Conservation (phyloP, 805 yeast species). For the Pichia phayaonensis region DNA sequence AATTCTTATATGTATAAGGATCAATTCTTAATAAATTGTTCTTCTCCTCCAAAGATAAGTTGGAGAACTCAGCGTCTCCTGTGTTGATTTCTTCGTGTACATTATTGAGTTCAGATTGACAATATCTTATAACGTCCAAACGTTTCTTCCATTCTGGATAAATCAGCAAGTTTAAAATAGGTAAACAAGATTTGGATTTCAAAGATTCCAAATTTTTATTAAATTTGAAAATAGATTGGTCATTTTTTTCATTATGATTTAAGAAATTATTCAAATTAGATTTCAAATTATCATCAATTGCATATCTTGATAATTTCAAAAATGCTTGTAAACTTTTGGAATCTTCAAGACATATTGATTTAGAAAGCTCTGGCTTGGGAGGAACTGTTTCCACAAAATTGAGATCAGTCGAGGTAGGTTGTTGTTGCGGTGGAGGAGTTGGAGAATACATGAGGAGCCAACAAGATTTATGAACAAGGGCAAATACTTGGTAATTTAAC, state of each 20-base stretch:
- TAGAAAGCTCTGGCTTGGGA: slow-evolving; percentile 20
- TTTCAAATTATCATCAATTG: slow-evolving; percentile 39
- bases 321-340: slow-evolving; percentile 31
- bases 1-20: slow-evolving; percentile 43
- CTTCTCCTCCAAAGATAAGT: slow-evolving; percentile 16
- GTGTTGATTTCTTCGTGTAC: slow-evolving; percentile 17
- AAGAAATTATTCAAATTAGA: slow-evolving; percentile 35
- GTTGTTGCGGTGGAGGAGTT: background rate
- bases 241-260: slow-evolving; percentile 22
- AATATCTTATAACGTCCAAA: slow-evolving; percentile 32
- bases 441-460: background rate
- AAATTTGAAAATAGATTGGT: slow-evolving; percentile 19
- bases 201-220: background rate
- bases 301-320: slow-evolving; percentile 29
- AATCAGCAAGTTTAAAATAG: slow-evolving; percentile 30
- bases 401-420: background rate
- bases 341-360: slow-evolving; percentile 27
- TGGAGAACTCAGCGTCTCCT: slow-evolving; percentile 7
- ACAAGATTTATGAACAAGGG: background rate
- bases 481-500: background rate
- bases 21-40: slow-evolving; percentile 32
- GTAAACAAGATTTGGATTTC: slow-evolving; percentile 25
- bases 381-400: slow-evolving; percentile 20
- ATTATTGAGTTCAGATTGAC: slow-evolving; percentile 27
- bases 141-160: slow-evolving; percentile 43